Evolutionary conservation across 2,329 filamentous ascomycete genomes (phyloP).

Genomic region (Plenodomus lindquistii): DNA sequence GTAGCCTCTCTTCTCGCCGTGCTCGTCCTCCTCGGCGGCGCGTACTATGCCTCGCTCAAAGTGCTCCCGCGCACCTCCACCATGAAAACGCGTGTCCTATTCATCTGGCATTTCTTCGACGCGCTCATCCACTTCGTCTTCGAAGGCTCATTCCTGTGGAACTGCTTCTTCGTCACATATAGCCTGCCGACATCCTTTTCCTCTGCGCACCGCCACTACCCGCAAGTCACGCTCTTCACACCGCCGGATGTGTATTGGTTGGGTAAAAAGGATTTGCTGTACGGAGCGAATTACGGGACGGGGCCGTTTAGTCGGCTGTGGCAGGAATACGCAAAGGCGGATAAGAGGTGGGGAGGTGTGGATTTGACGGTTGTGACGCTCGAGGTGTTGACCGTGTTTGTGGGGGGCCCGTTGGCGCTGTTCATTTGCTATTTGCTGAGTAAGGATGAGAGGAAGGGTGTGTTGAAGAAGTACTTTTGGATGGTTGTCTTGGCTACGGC

Average conservation of each 20-base stretch:
- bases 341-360: conserved; percentile 62
- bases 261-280: conserved; percentile 57
- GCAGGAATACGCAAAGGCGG: conserved; percentile 69
- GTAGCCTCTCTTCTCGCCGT: conserved; percentile 59
- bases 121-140: conserved; percentile 88
- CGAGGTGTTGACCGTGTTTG: conserved; percentile 64
- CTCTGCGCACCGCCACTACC: conserved; percentile 29
- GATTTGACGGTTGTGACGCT: conserved; percentile 63
- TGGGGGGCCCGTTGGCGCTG: conserved; percentile 61
- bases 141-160: conserved; percentile 89
- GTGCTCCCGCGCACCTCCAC: conserved; percentile 60
- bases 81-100: conserved; percentile 71
- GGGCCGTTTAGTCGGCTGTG: conserved; percentile 60
- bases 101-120: conserved; percentile 95
- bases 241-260: conserved; percentile 58
- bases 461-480: conserved; percentile 55
- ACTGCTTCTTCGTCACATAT: conserved; percentile 79
- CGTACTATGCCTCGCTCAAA: conserved; percentile 54
- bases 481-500: conserved; percentile 63
- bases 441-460: conserved; percentile 43
- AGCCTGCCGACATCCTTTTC: conserved; percentile 47
- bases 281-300: conserved; percentile 62
- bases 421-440: conserved; percentile 60
- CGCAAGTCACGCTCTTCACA: conserved; percentile 45
- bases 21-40: conserved; percentile 57